phyloP scores from a whole-genome alignment of 192 early-diverging fungal genomes.

The Jimgerdemannia flammicorona region DNA sequence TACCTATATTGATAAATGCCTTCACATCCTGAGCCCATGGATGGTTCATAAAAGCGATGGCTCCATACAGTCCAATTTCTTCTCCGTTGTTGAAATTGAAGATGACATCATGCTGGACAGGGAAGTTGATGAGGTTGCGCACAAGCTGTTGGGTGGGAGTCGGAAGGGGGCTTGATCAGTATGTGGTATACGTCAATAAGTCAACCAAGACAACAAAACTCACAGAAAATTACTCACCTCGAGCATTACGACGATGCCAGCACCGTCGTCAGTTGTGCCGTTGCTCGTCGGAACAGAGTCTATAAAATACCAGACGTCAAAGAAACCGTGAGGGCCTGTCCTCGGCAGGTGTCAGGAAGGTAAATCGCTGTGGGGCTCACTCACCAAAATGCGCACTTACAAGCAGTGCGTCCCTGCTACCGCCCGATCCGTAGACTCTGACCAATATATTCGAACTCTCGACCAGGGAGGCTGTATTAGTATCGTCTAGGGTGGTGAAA shows the following conservation, averaged over 20 bases:
- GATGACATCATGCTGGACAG: slow-evolving; percentile 47
- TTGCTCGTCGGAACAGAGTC: slow-evolving; percentile 65
- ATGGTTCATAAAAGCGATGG: slow-evolving; percentile 58
- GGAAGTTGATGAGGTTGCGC: too few relatives aligned
- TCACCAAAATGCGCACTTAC: too few relatives aligned
- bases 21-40: slow-evolving; percentile 60
- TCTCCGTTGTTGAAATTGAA: slow-evolving; percentile 75
- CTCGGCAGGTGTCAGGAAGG: too few relatives aligned
- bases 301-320: slow-evolving; percentile 5
- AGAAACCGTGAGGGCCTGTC: too few relatives aligned
- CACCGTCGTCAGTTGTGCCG: slow-evolving; percentile 69
- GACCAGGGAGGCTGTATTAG: too few relatives aligned
- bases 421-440: too few relatives aligned
- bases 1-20: slow-evolving; percentile 63
- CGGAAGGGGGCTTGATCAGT: slow-evolving; percentile 52
- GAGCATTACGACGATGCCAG: slow-evolving; percentile 58
- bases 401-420: too few relatives aligned
- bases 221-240: slow-evolving; percentile 29
- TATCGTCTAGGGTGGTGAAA: too few relatives aligned
- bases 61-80: slow-evolving; percentile 62
- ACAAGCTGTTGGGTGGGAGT: slow-evolving; percentile 33
- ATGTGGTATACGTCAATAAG: slow-evolving; percentile 6
- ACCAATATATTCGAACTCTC: too few relatives aligned
- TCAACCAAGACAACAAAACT: not conserved
- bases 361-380: too few relatives aligned